Conservation (phyloP, 1,284 basidiomycete species). For the Tilletia caries region DNA sequence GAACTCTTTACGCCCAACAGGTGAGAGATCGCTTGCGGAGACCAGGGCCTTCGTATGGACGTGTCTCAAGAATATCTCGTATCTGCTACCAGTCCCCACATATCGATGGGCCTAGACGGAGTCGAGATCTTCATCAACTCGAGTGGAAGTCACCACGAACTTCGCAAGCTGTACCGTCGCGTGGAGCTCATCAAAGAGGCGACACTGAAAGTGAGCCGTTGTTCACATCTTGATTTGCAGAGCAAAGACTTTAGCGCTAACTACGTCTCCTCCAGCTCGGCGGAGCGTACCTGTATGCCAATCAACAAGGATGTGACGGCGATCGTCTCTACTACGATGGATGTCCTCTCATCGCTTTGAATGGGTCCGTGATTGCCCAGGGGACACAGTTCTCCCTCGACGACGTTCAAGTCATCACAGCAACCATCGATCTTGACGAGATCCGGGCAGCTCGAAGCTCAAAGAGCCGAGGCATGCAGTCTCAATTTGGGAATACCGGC, state of each 20-base stretch:
- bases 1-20: slow-evolving; percentile 94
- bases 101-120: slow-evolving; percentile 91
- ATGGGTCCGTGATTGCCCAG: slow-evolving; percentile 86
- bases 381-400: slow-evolving; percentile 92
- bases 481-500: slow-evolving; percentile 70
- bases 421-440: slow-evolving; percentile 91
- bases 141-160: slow-evolving; percentile 92
- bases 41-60: slow-evolving; percentile 1
- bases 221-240: background rate
- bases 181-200: slow-evolving; percentile 96
- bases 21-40: slow-evolving; percentile 55
- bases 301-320: slow-evolving; percentile 98
- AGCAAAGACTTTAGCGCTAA: background rate
- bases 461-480: slow-evolving; percentile 80
- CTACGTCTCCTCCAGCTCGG: slow-evolving; percentile 65
- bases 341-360: slow-evolving; percentile 89
- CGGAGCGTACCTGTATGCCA: slow-evolving; percentile 94
- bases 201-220: slow-evolving; percentile 71
- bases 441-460: slow-evolving; percentile 80
- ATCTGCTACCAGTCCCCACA: slow-evolving; percentile 71
- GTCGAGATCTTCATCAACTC: slow-evolving; percentile 99
- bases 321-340: slow-evolving; percentile 97
- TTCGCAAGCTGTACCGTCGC: slow-evolving; percentile 84
- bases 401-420: slow-evolving; percentile 91
- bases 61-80: slow-evolving; percentile 14